These are phyloP conservation scores for Steccherinum ochraceum DNA, from an alignment of 768 basidiomycete genomes.

Conservation along the genomic window DNA sequence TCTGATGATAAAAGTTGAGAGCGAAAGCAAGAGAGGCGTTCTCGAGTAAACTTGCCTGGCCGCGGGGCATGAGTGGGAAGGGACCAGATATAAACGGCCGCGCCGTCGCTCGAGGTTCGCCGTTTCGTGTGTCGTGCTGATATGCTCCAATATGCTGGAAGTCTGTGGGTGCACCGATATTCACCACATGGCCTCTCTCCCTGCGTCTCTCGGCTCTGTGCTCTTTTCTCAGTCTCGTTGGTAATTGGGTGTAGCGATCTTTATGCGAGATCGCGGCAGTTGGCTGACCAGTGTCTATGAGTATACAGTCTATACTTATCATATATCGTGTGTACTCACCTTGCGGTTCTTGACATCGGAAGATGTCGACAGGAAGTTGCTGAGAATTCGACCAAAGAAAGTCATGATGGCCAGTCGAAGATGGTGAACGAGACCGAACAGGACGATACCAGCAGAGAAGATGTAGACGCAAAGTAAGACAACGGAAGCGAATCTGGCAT, in stretches of 20 bases:
- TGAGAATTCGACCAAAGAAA: neutral
- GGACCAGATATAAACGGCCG: no score
- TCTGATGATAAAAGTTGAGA: no score
- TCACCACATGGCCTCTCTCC: neutral
- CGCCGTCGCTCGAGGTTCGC: no score
- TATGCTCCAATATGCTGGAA: neutral
- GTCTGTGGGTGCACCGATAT: neutral
- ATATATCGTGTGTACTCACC: no score
- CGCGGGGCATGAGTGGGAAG: no score
- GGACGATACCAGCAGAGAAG: no score
- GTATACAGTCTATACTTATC: no score
- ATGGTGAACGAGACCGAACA: no score
- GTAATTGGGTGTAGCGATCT: neutral
- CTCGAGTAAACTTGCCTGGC: no score
- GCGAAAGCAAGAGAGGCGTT: no score
- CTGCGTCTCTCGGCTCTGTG: neutral
- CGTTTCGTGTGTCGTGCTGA: no score
- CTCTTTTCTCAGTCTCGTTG: neutral
- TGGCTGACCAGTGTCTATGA: no score
- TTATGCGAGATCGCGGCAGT: neutral
- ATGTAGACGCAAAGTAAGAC: neutral
- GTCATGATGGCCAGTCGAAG: neutral
- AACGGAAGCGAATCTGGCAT: neutral
- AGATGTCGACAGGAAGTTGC: neutral
- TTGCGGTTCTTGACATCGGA: neutral